Percentiles rank a stretch among this genome's conserved stretches.
Evolutionary conservation across 176 grass and related monocot species (phyloP).

Genomic region (Lolium perenne): DNA sequence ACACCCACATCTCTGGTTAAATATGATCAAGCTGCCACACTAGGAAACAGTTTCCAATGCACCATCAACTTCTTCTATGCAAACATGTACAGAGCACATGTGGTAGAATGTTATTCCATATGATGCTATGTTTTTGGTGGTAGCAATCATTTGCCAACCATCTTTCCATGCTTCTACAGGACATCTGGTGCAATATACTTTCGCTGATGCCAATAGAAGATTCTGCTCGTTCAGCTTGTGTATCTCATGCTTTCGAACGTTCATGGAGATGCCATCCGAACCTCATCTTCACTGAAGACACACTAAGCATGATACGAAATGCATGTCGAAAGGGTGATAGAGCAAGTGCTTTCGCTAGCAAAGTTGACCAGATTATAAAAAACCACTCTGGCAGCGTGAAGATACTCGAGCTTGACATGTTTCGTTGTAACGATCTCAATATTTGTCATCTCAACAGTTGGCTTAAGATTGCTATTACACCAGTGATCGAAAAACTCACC

Average conservation of each 20-base stretch:
- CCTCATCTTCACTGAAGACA: neutral
- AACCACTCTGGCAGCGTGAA: neutral
- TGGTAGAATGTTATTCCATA: neutral
- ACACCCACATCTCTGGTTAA: neutral
- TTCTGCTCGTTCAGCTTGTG: neutral
- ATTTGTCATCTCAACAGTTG: neutral
- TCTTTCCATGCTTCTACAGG: conserved; percentile 7
- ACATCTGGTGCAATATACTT: conserved; percentile 6
- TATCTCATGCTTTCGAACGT: neutral
- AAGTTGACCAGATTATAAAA: conserved; percentile 4
- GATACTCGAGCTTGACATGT: neutral
- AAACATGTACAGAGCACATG: neutral
- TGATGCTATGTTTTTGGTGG: neutral
- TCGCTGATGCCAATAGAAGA: conserved; percentile 5
- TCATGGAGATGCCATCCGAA: neutral
- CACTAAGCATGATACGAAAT: neutral
- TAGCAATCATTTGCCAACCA: neutral
- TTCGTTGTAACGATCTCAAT: neutral
- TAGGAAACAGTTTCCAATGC: neutral
- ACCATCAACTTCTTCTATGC: neutral
- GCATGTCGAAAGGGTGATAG: neutral
- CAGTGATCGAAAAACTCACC: neutral
- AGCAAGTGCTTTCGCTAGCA: neutral
- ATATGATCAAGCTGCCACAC: neutral
- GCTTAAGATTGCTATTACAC: neutral